A percentile compares a stretch with the other conserved stretches of the same genome.
These are phyloP conservation scores for Ophiognomonia clavigignenti-juglandacearum DNA, from an alignment of 2,329 filamentous ascomycete species.

Conservation along the genomic window DNA sequence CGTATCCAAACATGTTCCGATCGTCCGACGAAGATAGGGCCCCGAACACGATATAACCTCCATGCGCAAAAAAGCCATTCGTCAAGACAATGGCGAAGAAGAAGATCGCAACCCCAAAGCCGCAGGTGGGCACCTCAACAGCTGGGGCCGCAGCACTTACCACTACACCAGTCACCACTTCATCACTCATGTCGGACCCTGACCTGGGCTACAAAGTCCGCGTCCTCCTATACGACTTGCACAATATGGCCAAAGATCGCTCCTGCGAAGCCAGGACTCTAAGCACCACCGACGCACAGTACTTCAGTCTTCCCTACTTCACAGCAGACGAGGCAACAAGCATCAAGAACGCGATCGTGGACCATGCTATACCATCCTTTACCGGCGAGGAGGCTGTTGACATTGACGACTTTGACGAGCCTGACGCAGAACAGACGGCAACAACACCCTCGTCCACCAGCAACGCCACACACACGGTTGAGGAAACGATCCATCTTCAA, in stretches of 20 bases:
- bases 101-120: too few relatives aligned
- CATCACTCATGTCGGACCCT: not conserved
- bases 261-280: not conserved
- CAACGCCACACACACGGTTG: not conserved
- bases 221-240: not conserved
- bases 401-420: not conserved
- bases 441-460: not conserved
- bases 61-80: too few relatives aligned
- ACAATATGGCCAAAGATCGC: not conserved
- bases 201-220: not conserved
- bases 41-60: too few relatives aligned
- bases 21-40: too few relatives aligned
- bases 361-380: not conserved
- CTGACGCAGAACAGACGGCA: too few relatives aligned
- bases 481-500: not conserved
- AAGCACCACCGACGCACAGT: not conserved
- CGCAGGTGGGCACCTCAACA: too few relatives aligned
- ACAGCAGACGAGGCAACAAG: not conserved
- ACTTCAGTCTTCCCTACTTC: not conserved
- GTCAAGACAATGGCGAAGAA: too few relatives aligned
- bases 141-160: too few relatives aligned
- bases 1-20: too few relatives aligned
- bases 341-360: not conserved
- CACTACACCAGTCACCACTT: too few relatives aligned
- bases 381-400: not conserved